phyloP scores from a whole-genome alignment of 1,139 yeast genomes.

The Taphrina populina region DNA sequence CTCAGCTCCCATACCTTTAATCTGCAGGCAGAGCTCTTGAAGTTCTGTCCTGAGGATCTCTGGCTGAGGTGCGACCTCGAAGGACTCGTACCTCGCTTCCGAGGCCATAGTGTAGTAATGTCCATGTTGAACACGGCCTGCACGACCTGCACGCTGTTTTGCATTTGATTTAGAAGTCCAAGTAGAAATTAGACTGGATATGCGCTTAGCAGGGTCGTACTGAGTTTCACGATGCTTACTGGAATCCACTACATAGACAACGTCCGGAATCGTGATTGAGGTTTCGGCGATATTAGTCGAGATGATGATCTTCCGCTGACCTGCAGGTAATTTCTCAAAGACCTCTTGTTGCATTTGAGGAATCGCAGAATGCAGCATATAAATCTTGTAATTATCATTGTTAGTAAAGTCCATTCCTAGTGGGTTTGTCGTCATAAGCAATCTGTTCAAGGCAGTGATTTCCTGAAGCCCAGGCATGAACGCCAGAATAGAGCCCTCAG shows the following conservation, averaged over 20 bases:
- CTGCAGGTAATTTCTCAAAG: constrained; percentile 53
- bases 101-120: constrained; percentile 69
- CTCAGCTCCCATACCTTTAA: constrained; percentile 73
- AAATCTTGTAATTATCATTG: constrained; percentile 47
- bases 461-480: constrained; percentile 81
- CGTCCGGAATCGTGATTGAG: constrained; percentile 77
- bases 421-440: constrained; percentile 52
- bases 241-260: constrained; percentile 74
- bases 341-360: constrained; percentile 66
- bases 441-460: constrained; percentile 66
- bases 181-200: constrained; percentile 63
- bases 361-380: constrained; percentile 76
- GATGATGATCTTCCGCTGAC: constrained; percentile 65
- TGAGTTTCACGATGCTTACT: constrained; percentile 69
- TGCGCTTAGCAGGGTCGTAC: constrained; percentile 59
- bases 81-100: constrained; percentile 49
- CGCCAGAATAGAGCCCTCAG: constrained; percentile 56
- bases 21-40: constrained; percentile 68
- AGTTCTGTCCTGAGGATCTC: constrained; percentile 72
- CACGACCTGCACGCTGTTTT: constrained; percentile 79
- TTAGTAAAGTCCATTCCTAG: constrained; percentile 49
- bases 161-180: constrained; percentile 81
- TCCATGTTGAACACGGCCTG: constrained; percentile 79
- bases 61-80: constrained; percentile 68
- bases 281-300: constrained; percentile 77